Evolutionary conservation across 257 asterid species (phyloP), one percentile per base, ranked within the genome.

Genomic region (Primulina huaijiensis): DNA sequence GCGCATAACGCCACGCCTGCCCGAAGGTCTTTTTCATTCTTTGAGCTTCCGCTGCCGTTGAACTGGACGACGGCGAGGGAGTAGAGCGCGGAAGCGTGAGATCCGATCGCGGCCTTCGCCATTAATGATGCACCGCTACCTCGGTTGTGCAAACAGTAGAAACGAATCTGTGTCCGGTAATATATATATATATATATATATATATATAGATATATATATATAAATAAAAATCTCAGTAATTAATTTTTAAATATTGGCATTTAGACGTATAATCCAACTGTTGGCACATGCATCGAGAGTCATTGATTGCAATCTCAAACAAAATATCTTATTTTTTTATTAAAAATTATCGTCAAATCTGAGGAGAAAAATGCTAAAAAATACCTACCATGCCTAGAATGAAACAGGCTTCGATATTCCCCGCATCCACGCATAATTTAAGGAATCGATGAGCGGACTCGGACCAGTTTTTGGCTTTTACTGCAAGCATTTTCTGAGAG

Each of bases 41-140:
- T 92, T 1, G 95, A 78, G 11, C 97, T 96, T 3, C 98, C 98
- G 75, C 97, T 92, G 56, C 98, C 98, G 83, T 92, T 90, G 81
- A 90, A 92, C 82, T 87, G 97, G 60, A 90, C 68, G 20, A 92
- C 85, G 12, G 97, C 95, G 5, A 92, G 90, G 0, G 98, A 87
- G 75, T 92, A 90, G 9, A 92, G 87, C 6, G 98, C 89, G 65
- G 92, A 84, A 53, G 97, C 90, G 95, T 90, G 90, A 1, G 86
- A 82, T 62, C 74, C 83, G 72, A 88, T 88, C 79, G 97, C 98
- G 1, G 98, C 98, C 78, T 90, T 92, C 2, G 95, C 98, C 96
- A 92, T 88, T 0, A 92, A 71, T 1, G 98, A 88, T 0, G 95
- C 95, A 16, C 98, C 97, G 74, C 84, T 87, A 3, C 88, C 84